These are phyloP conservation scores for Russula sp. DNA, from an alignment of 768 basidiomycete genomes.

Conservation along the genomic window DNA sequence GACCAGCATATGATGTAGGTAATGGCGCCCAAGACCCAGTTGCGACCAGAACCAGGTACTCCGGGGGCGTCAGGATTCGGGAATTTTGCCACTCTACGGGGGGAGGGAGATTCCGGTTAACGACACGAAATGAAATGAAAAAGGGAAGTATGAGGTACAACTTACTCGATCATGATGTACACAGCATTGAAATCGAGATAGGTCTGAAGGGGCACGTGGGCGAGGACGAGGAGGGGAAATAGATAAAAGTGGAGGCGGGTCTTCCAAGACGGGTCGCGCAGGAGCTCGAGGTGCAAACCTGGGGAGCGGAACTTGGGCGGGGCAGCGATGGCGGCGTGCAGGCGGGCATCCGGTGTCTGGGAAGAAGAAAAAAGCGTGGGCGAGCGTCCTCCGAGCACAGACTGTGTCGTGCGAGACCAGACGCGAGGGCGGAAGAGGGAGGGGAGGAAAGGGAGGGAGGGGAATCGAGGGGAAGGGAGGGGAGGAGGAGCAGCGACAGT, in stretches of 20 bases:
- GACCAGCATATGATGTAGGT: constrained; percentile 81
- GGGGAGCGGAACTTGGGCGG: constrained; percentile 60
- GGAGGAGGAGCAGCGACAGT: constrained; percentile 24
- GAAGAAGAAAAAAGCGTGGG: constrained; percentile 42
- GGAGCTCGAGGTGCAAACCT: constrained; percentile 58
- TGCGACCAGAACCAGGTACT: constrained; percentile 62
- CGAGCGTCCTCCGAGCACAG: constrained; percentile 29
- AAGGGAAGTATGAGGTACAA: constrained; percentile 21
- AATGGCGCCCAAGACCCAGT: constrained; percentile 76
- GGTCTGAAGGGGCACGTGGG: constrained; percentile 66
- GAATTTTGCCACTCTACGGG: constrained; percentile 58
- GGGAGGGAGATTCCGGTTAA: background rate
- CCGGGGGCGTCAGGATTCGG: constrained; percentile 64
- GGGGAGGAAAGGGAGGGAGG: background rate
- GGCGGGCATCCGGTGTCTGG: constrained; percentile 27
- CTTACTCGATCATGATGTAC: constrained; percentile 78
- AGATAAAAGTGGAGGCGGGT: constrained; percentile 59
- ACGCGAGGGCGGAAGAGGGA: constrained; percentile 36
- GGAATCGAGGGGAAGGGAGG: background rate
- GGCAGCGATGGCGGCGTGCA: constrained; percentile 25
- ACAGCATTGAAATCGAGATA: constrained; percentile 88
- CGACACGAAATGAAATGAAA: constrained; percentile 2
- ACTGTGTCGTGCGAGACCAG: constrained; percentile 52
- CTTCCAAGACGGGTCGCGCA: constrained; percentile 50
- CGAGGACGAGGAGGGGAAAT: constrained; percentile 63